Evolutionary conservation across 371 early-diverging fungal species (phyloP), one percentile per base, ranked within the genome.

Genomic region (Rhizopus arrhizus): DNA sequence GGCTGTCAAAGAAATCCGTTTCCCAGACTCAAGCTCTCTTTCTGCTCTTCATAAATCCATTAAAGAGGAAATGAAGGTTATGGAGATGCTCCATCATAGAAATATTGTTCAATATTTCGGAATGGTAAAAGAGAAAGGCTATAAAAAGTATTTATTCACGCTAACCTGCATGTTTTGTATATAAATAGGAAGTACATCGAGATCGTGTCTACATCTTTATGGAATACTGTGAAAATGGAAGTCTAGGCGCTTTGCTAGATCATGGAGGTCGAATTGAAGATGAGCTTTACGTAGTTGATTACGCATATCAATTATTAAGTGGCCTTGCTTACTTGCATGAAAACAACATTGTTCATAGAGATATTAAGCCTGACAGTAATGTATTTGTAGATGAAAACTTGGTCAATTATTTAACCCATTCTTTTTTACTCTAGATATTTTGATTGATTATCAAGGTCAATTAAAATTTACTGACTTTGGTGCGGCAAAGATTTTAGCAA

Each of bases 1-100:
- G 89, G 95, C 95, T 0, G 95, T 94, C 64, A 95, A 95, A 65
- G 95, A 94, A 63, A 92, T 95, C 49, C 84, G 90, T n/a, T 91
- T 94, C 79, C 91, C 88, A 13, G 91, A 90, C 62, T 86, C 90
- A 1, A 83, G 88, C 41, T 82, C 85, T 11, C 72, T 87, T 10
- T 82, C 83, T 50, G 71, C 87, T 4, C 64, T 92, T 22, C 85
- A 91, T 68, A 85, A 85, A 53, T 84, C 88, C 5, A 91, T 94
- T 59, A 87, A 85, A 64, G 93, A 93, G 43, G 95, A 95, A 72
- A 93, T 95, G 95, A 85, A 85, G 40, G 92, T 95, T 9, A 88
- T 95, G 91, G 88, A 92, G 61, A 86, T 90, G 85, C 78, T 95
- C 47, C 76, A 90, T 65, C 93, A 95, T 62, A 89, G 89, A n/a